Evolutionary conservation across 2,329 filamentous ascomycete species (phyloP).

Genomic region (Fusarium poae): DNA sequence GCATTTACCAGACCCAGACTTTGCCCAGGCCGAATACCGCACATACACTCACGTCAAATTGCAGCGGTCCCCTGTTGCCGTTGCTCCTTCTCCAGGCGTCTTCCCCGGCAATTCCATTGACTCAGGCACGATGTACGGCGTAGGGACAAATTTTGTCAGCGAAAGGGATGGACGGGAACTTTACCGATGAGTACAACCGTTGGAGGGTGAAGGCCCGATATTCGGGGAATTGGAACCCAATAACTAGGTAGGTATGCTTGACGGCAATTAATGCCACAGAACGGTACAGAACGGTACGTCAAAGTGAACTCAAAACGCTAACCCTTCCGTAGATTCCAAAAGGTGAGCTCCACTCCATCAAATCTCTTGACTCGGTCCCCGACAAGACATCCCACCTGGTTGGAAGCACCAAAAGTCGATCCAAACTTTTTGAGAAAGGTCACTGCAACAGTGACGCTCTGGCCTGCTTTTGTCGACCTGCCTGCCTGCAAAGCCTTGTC

Average conservation of each 20-base stretch:
- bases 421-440: slow-evolving; percentile 2
- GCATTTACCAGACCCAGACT: slow-evolving; percentile 26
- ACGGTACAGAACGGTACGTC: slow-evolving; percentile 1
- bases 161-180: slow-evolving; percentile 21
- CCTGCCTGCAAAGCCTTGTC: slow-evolving; percentile 10
- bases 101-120: slow-evolving; percentile 25
- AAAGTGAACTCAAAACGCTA: not conserved
- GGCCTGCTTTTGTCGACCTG: slow-evolving; percentile 4
- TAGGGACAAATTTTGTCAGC: slow-evolving; percentile 3
- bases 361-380: slow-evolving; percentile 40
- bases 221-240: slow-evolving; percentile 21
- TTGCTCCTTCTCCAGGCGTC: slow-evolving; percentile 8
- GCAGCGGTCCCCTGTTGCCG: slow-evolving; percentile 19
- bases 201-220: not conserved
- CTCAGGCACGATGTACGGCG: not conserved
- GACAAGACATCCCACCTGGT: slow-evolving; percentile 14
- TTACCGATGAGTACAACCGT: slow-evolving; percentile 26
- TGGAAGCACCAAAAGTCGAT: slow-evolving; percentile 15
- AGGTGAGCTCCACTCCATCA: slow-evolving; percentile 26
- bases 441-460: slow-evolving; percentile 19
- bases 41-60: slow-evolving; percentile 18
- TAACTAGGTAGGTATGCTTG: not conserved
- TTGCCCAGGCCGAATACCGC: slow-evolving; percentile 15
- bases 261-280: not conserved
- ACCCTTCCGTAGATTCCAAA: slow-evolving; percentile 8